Evolutionary conservation across 257 asterid genomes (phyloP).

Genomic region (Lycium ferocissimum): DNA sequence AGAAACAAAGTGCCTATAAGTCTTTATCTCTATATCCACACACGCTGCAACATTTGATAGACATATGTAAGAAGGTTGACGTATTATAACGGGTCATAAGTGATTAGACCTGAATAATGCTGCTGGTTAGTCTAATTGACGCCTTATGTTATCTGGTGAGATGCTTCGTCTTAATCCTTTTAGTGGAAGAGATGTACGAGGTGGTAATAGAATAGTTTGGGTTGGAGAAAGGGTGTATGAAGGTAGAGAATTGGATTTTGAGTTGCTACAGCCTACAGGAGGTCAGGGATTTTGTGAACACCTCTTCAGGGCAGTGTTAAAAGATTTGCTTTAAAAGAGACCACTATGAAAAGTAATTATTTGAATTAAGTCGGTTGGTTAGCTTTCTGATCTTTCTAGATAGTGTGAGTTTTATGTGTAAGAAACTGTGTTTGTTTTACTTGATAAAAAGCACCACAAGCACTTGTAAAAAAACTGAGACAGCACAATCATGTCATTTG

Average conservation of each 20-base stretch:
- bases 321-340: background rate
- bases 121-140: background rate
- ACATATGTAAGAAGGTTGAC: background rate
- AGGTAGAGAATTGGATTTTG: background rate
- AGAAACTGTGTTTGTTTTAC: background rate
- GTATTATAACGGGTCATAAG: background rate
- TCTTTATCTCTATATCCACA: background rate
- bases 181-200: background rate
- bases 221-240: background rate
- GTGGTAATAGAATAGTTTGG: background rate
- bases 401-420: background rate
- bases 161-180: background rate
- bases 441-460: background rate
- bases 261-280: background rate
- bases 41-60: background rate
- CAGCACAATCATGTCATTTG: background rate
- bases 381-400: background rate
- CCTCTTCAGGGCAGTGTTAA: background rate
- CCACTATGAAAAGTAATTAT: background rate
- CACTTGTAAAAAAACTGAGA: background rate
- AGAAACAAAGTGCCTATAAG: background rate
- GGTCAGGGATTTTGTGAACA: background rate
- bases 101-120: background rate
- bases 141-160: background rate
- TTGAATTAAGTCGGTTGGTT: background rate